Percentiles rank a stretch among this genome's conserved stretches.
These are phyloP conservation scores for Echites panduratus DNA, from an alignment of 257 asterid genomes.

Conservation along the genomic window DNA sequence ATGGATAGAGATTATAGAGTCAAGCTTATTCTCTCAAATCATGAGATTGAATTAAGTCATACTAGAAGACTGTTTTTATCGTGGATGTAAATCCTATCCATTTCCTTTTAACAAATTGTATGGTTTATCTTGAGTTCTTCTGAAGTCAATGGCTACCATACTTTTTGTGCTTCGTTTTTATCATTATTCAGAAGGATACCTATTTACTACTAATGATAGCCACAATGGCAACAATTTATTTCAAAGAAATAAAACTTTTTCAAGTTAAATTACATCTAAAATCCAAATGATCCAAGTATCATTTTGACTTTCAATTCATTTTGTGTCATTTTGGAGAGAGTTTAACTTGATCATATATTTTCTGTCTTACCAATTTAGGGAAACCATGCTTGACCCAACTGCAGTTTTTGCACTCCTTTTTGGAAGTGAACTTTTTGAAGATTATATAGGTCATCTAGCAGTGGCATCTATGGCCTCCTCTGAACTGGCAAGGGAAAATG, in stretches of 20 bases:
- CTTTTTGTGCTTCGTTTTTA: not conserved
- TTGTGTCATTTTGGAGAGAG: not conserved
- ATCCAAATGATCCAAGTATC: not conserved
- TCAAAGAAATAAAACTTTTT: not conserved
- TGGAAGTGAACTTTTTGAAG: conserved; percentile 93
- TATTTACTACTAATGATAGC: not conserved
- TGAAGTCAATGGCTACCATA: not conserved
- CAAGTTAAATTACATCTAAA: not conserved
- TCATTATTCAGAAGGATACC: not conserved
- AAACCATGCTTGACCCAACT: conserved; percentile 85
- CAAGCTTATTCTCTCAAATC: not conserved
- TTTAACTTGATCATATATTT: conserved; percentile 3
- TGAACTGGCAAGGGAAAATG: conserved; percentile 46
- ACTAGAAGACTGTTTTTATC: not conserved
- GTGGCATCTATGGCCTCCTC: conserved; percentile 92
- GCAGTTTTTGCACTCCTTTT: conserved; percentile 88
- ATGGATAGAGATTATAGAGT: not conserved
- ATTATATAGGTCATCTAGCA: conserved; percentile 72
- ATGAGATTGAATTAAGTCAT: not conserved
- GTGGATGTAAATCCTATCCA: not conserved
- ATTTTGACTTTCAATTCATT: not conserved
- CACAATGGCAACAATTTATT: not conserved
- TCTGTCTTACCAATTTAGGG: conserved; percentile 34
- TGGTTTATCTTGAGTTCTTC: not conserved
- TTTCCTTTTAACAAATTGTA: not conserved